Percentiles rank a stretch among this genome's conserved stretches.
phyloP scores from a whole-genome alignment of 2,329 filamentous ascomycete species.

The Thermomyces lanuginosus region DNA sequence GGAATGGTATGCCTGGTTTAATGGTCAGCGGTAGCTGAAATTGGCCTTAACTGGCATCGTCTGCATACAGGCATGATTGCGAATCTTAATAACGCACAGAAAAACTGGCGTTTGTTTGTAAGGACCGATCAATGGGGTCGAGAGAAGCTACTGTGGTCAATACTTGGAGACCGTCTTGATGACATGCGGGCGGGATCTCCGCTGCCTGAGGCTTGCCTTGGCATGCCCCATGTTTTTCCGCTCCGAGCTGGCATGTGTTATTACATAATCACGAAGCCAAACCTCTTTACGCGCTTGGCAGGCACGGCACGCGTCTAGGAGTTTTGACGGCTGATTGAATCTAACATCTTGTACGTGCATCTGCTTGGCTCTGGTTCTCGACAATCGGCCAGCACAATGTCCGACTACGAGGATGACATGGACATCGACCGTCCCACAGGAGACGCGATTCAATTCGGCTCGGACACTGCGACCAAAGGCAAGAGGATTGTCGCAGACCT shows the following conservation, averaged over 20 bases:
- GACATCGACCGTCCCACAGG: conserved; percentile 43
- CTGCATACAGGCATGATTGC: conserved; percentile 4
- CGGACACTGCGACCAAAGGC: conserved; percentile 57
- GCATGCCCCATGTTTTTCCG: conserved; percentile 21
- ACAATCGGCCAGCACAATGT: conserved; percentile 23
- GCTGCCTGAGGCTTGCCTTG: conserved; percentile 8
- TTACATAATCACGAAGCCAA: too few species aligned
- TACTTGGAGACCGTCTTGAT: conserved; percentile 1
- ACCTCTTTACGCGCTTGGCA: conserved; percentile 28
- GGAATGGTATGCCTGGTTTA: conserved; percentile 76
- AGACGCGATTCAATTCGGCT: conserved; percentile 49
- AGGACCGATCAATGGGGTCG: conserved; percentile 7
- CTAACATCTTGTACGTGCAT: too few species aligned
- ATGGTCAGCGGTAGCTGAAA: background rate
- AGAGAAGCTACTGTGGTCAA: conserved; percentile 1
- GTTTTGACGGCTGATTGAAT: conserved; percentile 3
- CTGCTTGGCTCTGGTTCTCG: too few species aligned
- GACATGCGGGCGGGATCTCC: conserved; percentile 1
- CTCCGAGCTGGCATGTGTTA: too few species aligned
- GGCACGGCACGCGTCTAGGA: too few species aligned
- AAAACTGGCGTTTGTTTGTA: background rate
- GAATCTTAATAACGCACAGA: conserved; percentile 1
- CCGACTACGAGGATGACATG: conserved; percentile 49
- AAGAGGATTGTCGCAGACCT: conserved; percentile 87
- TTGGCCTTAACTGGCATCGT: conserved; percentile 1